phyloP scores from a whole-genome alignment of 75 land plant genomes.

The Adiantum capillusveneris region DNA sequence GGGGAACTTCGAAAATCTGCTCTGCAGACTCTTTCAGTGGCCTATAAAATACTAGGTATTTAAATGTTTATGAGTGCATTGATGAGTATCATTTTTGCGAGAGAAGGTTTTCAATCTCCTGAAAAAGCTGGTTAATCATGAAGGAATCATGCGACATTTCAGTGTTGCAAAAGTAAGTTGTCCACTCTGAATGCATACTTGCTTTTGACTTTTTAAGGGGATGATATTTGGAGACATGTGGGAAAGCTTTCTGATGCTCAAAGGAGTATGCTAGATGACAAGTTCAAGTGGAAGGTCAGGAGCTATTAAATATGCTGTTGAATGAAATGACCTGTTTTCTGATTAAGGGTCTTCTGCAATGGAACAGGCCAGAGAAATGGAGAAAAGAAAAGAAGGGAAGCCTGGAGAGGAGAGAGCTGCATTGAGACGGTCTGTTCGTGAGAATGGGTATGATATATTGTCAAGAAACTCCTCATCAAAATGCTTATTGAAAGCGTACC shows the following conservation, averaged over 20 bases:
- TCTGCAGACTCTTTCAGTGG: constrained; percentile 80
- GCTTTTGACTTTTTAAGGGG: constrained; percentile 36
- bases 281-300: constrained; percentile 90
- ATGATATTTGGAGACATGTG: constrained; percentile 93
- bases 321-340: too few relatives aligned
- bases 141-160: too few relatives aligned
- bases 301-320: constrained; percentile 1
- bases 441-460: constrained; percentile 79
- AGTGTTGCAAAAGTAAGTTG: neutral
- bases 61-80: neutral
- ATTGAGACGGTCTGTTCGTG: constrained; percentile 81
- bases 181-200: neutral
- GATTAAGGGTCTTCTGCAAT: neutral
- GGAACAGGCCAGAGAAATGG: constrained; percentile 91
- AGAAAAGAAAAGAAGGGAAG: constrained; percentile 83
- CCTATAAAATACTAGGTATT: constrained; percentile 85
- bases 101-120: too few relatives aligned
- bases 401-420: constrained; percentile 89
- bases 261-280: constrained; percentile 93
- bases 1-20: constrained; percentile 97
- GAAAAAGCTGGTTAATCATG: too few relatives aligned
- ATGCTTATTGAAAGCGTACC: too few relatives aligned
- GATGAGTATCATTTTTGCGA: too few relatives aligned
- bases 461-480: too few relatives aligned
- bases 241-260: constrained; percentile 94